Evolutionary conservation across 371 early-diverging fungal species (phyloP), one percentile per base, ranked within the genome.

Genomic region (Saksenaea oblongispora): DNA sequence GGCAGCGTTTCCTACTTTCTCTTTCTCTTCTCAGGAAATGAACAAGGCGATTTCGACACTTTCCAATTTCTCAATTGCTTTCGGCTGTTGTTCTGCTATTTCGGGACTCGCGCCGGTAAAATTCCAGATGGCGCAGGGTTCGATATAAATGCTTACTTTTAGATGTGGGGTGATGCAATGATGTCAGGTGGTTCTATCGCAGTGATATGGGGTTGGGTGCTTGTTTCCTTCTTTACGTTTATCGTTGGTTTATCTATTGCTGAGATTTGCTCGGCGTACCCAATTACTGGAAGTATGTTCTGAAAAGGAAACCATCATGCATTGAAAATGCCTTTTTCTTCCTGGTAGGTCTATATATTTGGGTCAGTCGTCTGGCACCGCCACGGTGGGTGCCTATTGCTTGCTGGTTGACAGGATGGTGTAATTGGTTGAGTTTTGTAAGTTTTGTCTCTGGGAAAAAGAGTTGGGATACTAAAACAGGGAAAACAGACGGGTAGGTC

Each of bases 221-320:
- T 87, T 17, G 87, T 87, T 9, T 81, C 85, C 11, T 47, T 83
- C 61, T 87, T 88, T 59, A 87, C 88, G 1, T 76, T 89, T 72
- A 73, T 79, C 62, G 81, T 89, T 14, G 91, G 85, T 15, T 67
- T 89, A 22, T 84, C 88, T 9, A 67, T 91, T 65, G 91, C 91
- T 22, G 91, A 91, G 70, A 91, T 91, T 56, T 89, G 89, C 59
- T 86, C 87, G 2, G 85, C 91, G 2, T 87, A 78, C 69, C 89
- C 91, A 9, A 84, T 88, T 13, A 84, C 88, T 13, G 91, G 91
- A 14, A 83, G 84, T 18, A 61, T 83, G n/a, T n/a, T n/a, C n/a
- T n/a, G n/a, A n/a, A n/a, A n/a, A n/a, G n/a, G 34, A 83, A 37
- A 37, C 3, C 15, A 10, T 37, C 15, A 13, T 37, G 37, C 15